These are phyloP conservation scores for Medicago truncatula DNA, from an alignment of 306 rosid genomes.

Conservation along the genomic window MtrunA17r5.0-ANR NC_053045.1:44797501-44798000, in stretches of 20 bases:
- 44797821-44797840: neutral
- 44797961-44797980: neutral
- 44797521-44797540: too few species aligned
- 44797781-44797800: neutral
- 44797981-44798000: neutral
- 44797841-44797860: neutral
- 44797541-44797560: too few species aligned
- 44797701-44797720: too few species aligned
- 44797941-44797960: neutral
- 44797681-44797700: too few species aligned
- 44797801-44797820: constrained; percentile 1
- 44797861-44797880: constrained; percentile 1
- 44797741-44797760: neutral
- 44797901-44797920: neutral
- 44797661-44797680: too few species aligned
- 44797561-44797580: too few species aligned
- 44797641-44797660: too few species aligned
- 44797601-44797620: too few species aligned
- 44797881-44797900: neutral
- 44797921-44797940: neutral
- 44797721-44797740: too few species aligned
- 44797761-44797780: neutral
- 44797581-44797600: too few species aligned
- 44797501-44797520: too few species aligned
- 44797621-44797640: too few species aligned